Evolutionary conservation across 345 rosid genomes (phyloP).

Genomic region (Euphorbia pulcherrima): DNA sequence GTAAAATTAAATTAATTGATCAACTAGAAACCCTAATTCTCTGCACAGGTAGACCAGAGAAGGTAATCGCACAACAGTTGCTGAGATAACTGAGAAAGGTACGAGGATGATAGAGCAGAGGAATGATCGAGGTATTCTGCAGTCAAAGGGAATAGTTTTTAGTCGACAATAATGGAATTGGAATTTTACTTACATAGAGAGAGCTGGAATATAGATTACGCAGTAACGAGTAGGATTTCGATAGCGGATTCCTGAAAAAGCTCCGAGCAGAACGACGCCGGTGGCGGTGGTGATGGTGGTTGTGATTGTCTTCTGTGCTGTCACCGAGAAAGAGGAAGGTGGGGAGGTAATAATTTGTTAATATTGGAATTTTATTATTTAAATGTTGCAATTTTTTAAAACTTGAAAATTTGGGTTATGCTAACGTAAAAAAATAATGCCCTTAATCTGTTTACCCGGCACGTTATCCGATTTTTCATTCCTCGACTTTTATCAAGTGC

Average conservation of each 20-base stretch:
- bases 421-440: too few species aligned
- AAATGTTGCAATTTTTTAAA: too few species aligned
- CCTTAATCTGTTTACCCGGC: too few species aligned
- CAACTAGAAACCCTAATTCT: slow-evolving; percentile 6
- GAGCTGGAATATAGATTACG: background rate
- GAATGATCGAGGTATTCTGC: background rate
- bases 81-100: background rate
- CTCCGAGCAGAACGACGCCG: background rate
- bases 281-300: background rate
- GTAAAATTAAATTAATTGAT: background rate
- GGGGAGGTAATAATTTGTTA: slow-evolving; percentile 8
- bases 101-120: background rate
- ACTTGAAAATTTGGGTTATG: background rate
- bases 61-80: background rate
- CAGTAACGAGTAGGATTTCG: background rate
- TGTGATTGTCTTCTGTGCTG: slow-evolving; percentile 5
- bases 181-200: slow-evolving; percentile 1
- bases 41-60: background rate
- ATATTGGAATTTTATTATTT: background rate
- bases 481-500: too few species aligned
- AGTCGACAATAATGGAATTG: background rate
- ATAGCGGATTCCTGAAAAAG: slow-evolving; percentile 7
- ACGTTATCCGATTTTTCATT: too few species aligned
- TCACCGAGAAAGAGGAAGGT: background rate
- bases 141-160: background rate